These are phyloP conservation scores for Gnaphalium uliginosum DNA, from an alignment of 129 eudicot genomes.

Conservation along the genomic window DNA sequence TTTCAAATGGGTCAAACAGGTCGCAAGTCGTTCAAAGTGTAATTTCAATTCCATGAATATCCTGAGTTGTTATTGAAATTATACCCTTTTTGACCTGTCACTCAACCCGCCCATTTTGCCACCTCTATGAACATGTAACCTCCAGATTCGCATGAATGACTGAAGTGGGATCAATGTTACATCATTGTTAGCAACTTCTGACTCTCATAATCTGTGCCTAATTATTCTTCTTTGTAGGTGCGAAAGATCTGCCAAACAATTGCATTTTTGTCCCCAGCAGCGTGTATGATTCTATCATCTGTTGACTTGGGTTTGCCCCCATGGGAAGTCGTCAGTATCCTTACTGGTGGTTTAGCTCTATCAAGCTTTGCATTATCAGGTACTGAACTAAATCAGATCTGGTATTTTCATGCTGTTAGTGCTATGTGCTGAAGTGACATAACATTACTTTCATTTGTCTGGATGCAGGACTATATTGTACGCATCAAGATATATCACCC, in stretches of 20 bases:
- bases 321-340: slow-evolving; percentile 78
- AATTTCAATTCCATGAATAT: neutral
- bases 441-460: slow-evolving; percentile 28
- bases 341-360: slow-evolving; percentile 86
- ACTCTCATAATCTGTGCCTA: slow-evolving; percentile 7
- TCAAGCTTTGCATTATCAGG: slow-evolving; percentile 98
- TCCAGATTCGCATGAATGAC: neutral
- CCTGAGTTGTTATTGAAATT: neutral
- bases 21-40: neutral
- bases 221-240: slow-evolving; percentile 51
- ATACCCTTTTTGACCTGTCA: neutral
- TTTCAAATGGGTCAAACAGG: neutral
- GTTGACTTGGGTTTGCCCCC: slow-evolving; percentile 86
- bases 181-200: neutral
- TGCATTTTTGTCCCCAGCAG: slow-evolving; percentile 90
- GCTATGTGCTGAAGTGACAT: slow-evolving; percentile 4
- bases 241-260: slow-evolving; percentile 94
- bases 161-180: neutral
- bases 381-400: slow-evolving; percentile 13
- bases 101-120: neutral
- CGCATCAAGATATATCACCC: slow-evolving; percentile 97
- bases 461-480: slow-evolving; percentile 82
- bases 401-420: neutral
- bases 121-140: neutral
- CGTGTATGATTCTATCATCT: slow-evolving; percentile 86